Evolutionary conservation across 2,329 filamentous ascomycete species (phyloP).

Genomic region (Aureobasidium sp.): DNA sequence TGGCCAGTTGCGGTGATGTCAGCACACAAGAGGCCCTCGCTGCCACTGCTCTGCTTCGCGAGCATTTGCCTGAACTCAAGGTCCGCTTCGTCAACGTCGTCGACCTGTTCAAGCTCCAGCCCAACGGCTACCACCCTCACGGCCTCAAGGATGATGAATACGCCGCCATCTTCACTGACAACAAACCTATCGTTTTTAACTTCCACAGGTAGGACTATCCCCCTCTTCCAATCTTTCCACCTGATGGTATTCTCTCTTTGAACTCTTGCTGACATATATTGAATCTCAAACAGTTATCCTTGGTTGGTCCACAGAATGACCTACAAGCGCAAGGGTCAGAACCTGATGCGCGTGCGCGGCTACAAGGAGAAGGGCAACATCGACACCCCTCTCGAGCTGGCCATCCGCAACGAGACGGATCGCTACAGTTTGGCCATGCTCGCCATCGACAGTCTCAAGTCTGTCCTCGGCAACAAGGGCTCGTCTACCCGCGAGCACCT

Average conservation of each 20-base stretch:
- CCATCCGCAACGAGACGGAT: slow-evolving; percentile 71
- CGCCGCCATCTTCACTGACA: slow-evolving; percentile 61
- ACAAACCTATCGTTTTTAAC: slow-evolving; percentile 72
- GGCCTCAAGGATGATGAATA: slow-evolving; percentile 62
- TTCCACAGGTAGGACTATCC: slow-evolving; percentile 52
- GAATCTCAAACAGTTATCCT: too few relatives aligned
- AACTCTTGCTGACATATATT: too few relatives aligned
- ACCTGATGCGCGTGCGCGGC: slow-evolving; percentile 66
- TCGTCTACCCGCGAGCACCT: slow-evolving; percentile 57
- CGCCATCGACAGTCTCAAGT: slow-evolving; percentile 62
- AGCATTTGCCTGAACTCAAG: slow-evolving; percentile 64
- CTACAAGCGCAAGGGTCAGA: slow-evolving; percentile 64
- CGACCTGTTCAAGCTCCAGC: slow-evolving; percentile 73
- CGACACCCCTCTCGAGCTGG: slow-evolving; percentile 71
- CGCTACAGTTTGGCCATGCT: slow-evolving; percentile 70
- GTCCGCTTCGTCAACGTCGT: slow-evolving; percentile 75
- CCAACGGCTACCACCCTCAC: slow-evolving; percentile 63
- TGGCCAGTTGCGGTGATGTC: slow-evolving; percentile 70
- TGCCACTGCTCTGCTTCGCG: slow-evolving; percentile 65
- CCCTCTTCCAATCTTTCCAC: too few relatives aligned
- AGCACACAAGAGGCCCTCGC: slow-evolving; percentile 68
- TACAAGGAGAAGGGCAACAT: slow-evolving; percentile 83
- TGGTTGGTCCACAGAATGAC: slow-evolving; percentile 64
- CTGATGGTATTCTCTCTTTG: too few relatives aligned
- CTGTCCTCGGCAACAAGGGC: slow-evolving; percentile 56